These are phyloP conservation scores for Penicillium glabrum DNA, from an alignment of 2,329 filamentous ascomycete species.

Conservation along the genomic window DNA sequence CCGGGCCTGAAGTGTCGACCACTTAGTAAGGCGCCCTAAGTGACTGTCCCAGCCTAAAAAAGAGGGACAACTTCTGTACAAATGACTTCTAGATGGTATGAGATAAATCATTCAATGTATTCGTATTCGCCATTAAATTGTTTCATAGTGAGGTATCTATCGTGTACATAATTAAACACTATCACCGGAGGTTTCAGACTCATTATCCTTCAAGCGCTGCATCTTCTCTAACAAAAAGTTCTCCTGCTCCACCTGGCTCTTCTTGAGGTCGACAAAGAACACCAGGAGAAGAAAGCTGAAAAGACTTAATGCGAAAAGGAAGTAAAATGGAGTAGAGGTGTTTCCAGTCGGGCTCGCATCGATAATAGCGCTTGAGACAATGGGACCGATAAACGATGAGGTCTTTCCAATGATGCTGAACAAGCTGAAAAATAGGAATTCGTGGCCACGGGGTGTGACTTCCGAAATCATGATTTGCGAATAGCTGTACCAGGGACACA, in stretches of 20 bases:
- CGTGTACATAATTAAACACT: background rate
- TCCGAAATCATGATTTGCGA: slow-evolving; percentile 71
- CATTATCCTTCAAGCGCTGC: slow-evolving; percentile 9
- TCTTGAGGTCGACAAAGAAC: slow-evolving; percentile 60
- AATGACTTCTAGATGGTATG: background rate
- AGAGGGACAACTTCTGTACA: background rate
- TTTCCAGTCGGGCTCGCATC: slow-evolving; percentile 58
- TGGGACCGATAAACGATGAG: slow-evolving; percentile 65
- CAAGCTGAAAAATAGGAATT: slow-evolving; percentile 69
- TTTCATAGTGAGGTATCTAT: background rate
- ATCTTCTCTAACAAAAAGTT: slow-evolving; percentile 49
- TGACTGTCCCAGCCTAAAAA: too few species aligned
- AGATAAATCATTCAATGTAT: background rate
- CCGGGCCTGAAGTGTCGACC: background rate
- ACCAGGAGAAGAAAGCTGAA: slow-evolving; percentile 56
- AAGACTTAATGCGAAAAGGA: slow-evolving; percentile 60
- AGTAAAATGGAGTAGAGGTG: slow-evolving; percentile 65
- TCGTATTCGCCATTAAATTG: background rate
- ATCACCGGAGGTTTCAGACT: slow-evolving; percentile 7
- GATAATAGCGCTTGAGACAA: slow-evolving; percentile 69
- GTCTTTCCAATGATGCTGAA: slow-evolving; percentile 71
- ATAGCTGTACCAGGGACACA: slow-evolving; percentile 71
- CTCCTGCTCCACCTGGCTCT: slow-evolving; percentile 61
- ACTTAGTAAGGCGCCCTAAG: background rate
- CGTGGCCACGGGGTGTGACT: slow-evolving; percentile 66